Percentiles rank a stretch among this genome's conserved stretches.
Conservation (phyloP, 225 moss, liverwort and hornwort genomes). For the Polytrichum commune region DNA sequence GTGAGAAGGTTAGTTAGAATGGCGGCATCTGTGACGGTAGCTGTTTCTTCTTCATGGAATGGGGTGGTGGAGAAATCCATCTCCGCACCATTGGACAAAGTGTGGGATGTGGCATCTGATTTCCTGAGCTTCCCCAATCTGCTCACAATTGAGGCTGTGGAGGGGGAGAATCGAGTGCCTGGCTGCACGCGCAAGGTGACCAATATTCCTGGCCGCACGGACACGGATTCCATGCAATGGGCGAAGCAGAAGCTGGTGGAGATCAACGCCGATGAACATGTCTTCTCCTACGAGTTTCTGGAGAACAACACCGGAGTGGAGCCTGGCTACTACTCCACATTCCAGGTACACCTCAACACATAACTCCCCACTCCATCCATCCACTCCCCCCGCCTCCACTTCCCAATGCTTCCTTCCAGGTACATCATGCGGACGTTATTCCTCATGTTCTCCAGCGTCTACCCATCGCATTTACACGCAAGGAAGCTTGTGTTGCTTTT, state of each 20-base stretch:
- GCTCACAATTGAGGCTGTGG: constrained; percentile 50
- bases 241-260: constrained; percentile 55
- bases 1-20: background rate
- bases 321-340: constrained; percentile 58
- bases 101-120: constrained; percentile 58
- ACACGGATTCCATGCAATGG: constrained; percentile 47
- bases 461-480: too few species aligned
- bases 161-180: constrained; percentile 46
- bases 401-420: too few species aligned
- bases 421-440: too few species aligned
- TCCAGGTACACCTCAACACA: constrained; percentile 21
- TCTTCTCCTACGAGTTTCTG: constrained; percentile 55
- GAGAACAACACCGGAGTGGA: constrained; percentile 59
- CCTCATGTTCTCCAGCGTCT: too few species aligned
- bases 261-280: constrained; percentile 41
- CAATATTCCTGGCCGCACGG: constrained; percentile 59
- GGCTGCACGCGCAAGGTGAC: constrained; percentile 56
- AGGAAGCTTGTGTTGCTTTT: too few species aligned
- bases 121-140: constrained; percentile 46
- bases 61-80: constrained; percentile 58
- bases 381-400: too few species aligned
- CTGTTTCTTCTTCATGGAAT: constrained; percentile 16
- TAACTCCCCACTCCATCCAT: too few species aligned
- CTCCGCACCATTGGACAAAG: constrained; percentile 44
- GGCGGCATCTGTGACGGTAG: constrained; percentile 16